A percentile compares a stretch with the other conserved stretches of the same genome.
These are phyloP conservation scores for Diplosphaera chodatii DNA, from an alignment of 139 green algal species.

Conservation along the genomic window DNA sequence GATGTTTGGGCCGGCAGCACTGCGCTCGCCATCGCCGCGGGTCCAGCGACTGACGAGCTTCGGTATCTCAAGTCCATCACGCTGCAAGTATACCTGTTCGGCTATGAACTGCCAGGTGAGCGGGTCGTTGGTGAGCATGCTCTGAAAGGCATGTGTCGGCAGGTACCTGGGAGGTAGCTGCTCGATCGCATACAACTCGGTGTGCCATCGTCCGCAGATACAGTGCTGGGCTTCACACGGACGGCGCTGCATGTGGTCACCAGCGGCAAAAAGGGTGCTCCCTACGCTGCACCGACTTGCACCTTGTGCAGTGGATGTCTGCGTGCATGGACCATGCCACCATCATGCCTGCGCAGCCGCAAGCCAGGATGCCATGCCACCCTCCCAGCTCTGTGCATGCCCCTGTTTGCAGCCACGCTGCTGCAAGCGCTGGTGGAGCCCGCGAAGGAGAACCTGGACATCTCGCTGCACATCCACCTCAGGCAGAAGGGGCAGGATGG, in stretches of 20 bases:
- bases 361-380: too few species aligned
- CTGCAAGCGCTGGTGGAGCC: constrained; percentile 48
- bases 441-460: constrained; percentile 20
- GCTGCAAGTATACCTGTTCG: too few species aligned
- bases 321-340: too few species aligned
- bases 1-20: constrained; percentile 10
- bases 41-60: constrained; percentile 54
- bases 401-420: constrained; percentile 45
- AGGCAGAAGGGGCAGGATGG: constrained; percentile 81
- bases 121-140: too few species aligned
- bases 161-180: too few species aligned
- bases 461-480: constrained; percentile 53
- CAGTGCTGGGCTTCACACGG: constrained; percentile 77
- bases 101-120: too few species aligned
- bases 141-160: too few species aligned
- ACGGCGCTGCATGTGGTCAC: constrained; percentile 68
- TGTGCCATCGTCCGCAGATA: too few species aligned
- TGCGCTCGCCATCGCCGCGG: constrained; percentile 41
- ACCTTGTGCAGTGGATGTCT: too few species aligned
- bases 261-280: constrained; percentile 85
- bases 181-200: too few species aligned
- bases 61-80: constrained; percentile 89
- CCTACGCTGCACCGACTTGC: too few species aligned
- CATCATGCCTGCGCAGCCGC: too few species aligned
- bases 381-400: neutral